Evolutionary conservation across 2,329 filamentous ascomycete species (phyloP), one percentile per base, ranked within the genome.

Genomic region (Nannizziopsis arthrosporioides): DNA sequence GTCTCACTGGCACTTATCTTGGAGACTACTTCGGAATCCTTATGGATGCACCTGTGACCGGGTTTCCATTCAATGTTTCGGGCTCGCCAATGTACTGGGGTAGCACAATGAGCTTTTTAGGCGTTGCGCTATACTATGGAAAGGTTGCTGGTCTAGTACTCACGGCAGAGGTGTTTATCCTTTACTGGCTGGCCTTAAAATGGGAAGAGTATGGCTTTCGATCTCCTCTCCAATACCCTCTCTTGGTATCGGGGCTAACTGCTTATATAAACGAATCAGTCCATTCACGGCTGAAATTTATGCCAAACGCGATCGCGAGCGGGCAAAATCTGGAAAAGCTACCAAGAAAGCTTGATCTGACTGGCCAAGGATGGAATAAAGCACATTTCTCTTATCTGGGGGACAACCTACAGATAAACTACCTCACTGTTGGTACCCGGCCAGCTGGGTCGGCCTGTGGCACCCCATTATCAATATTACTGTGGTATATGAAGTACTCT

Each of bases 1-100:
- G 92, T 50, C 80, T 98, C 60, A 95, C 88, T 0, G 92, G 92
- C 54, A 98, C 92, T 34, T 98, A 95, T 65, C 74, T 98, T 32
- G 92, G 92, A 58, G 92, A 98, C 72, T 98, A 98, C 74, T 98
- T 96, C 64, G 92, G 92, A 57, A 95, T 96, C 65, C 75, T 98
- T 56, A 94, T 95, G 88, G 90, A 96, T 63, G 73, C 83, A 57
- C 90, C 90, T 60, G 89, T 98, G 45, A 94, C 88, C 10, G 84
- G 85, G 11, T 98, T 98, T 64, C 92, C 92, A 2, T 98, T 98
- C 76, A 96, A 85, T 67, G 76, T 96, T 52, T 89, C 83, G 47
- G 78, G 80, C 55, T 84, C 87, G 45, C 92, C 92, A 53, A 98
- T 98, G 92, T 98, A 98, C 73, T 85, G 88, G 71, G 92, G 92